A percentile compares a stretch with the other conserved stretches of the same genome.
Evolutionary conservation across 163 green algal genomes (phyloP).

Genomic region (Scenedesmus sp.): DNA sequence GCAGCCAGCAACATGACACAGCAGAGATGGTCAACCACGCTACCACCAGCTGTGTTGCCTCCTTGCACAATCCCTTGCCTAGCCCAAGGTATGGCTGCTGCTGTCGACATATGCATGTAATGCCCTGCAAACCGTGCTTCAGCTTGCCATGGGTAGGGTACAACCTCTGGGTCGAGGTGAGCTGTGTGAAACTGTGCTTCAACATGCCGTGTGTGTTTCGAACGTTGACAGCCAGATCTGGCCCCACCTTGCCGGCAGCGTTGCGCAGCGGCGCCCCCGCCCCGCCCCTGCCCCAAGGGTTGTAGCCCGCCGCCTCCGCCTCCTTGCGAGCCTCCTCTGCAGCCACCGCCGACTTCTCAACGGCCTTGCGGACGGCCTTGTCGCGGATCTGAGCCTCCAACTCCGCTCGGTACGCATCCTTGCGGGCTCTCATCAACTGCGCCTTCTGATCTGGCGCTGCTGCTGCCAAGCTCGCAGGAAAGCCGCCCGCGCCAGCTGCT

Average conservation of each 20-base stretch:
- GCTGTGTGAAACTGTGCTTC: too few species aligned
- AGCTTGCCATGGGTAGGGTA: too few species aligned
- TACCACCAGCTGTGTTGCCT: background rate
- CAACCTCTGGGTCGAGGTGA: too few species aligned
- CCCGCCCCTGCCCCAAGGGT: conserved; percentile 12
- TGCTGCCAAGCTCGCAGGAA: background rate
- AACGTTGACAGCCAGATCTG: background rate
- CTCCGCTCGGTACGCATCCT: conserved; percentile 51
- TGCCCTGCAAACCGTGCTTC: background rate
- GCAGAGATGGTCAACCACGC: background rate
- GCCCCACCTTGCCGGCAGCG: conserved; percentile 20
- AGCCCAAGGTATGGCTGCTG: too few species aligned
- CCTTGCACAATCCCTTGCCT: too few species aligned
- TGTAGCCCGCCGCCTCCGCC: conserved; percentile 17
- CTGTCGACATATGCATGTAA: too few species aligned
- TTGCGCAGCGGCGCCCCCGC: conserved; percentile 44
- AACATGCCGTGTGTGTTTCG: background rate
- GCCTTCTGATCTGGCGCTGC: background rate
- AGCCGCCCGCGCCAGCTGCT: conserved; percentile 9
- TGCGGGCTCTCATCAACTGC: background rate
- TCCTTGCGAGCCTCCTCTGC: conserved; percentile 45
- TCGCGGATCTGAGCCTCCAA: conserved; percentile 56
- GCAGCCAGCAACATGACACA: background rate
- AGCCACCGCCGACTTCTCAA: conserved; percentile 15
- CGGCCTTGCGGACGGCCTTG: conserved; percentile 19